A percentile compares a stretch with the other conserved stretches of the same genome.
phyloP scores from a whole-genome alignment of 768 basidiomycete species.

The Dacryopinax spathularia region DNA sequence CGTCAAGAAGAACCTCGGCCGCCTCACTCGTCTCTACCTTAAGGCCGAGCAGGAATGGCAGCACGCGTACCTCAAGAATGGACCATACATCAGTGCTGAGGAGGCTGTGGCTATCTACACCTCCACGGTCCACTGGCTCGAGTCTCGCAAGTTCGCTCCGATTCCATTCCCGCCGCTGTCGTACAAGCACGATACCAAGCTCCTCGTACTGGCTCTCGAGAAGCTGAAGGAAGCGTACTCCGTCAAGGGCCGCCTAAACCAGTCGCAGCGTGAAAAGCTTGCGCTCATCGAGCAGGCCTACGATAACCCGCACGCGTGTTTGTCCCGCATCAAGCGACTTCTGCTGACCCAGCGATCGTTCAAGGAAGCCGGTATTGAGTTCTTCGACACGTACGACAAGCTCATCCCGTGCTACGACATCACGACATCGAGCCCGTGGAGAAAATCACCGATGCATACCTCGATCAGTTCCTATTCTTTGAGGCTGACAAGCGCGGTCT shows the following conservation, averaged over 20 bases:
- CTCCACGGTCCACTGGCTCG: slow-evolving; percentile 96
- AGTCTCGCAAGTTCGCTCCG: slow-evolving; percentile 92
- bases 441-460: slow-evolving; percentile 99
- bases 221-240: slow-evolving; percentile 98
- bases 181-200: slow-evolving; percentile 98
- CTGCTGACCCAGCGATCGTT: slow-evolving; percentile 94
- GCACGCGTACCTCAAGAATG: slow-evolving; percentile 97
- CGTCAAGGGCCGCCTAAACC: slow-evolving; percentile 93
- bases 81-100: slow-evolving; percentile 96
- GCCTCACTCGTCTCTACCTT: slow-evolving; percentile 90
- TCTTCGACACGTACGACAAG: slow-evolving; percentile 96
- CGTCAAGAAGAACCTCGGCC: slow-evolving; percentile 96
- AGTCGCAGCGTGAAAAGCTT: slow-evolving; percentile 94
- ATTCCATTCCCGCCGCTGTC: slow-evolving; percentile 99
- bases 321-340: slow-evolving; percentile 95
- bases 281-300: slow-evolving; percentile 98
- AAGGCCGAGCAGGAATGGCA: slow-evolving; percentile 99
- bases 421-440: slow-evolving; percentile 98
- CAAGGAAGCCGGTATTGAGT: slow-evolving; percentile 95
- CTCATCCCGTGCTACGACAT: slow-evolving; percentile 98
- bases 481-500: slow-evolving; percentile 97
- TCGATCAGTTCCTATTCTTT: slow-evolving; percentile 97
- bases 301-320: slow-evolving; percentile 96
- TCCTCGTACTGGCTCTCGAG: slow-evolving; percentile 90
- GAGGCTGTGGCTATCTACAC: slow-evolving; percentile 99